These are phyloP conservation scores for Debaryomyces prosopidis DNA, from an alignment of 805 yeast genomes.

Conservation along the genomic window DNA sequence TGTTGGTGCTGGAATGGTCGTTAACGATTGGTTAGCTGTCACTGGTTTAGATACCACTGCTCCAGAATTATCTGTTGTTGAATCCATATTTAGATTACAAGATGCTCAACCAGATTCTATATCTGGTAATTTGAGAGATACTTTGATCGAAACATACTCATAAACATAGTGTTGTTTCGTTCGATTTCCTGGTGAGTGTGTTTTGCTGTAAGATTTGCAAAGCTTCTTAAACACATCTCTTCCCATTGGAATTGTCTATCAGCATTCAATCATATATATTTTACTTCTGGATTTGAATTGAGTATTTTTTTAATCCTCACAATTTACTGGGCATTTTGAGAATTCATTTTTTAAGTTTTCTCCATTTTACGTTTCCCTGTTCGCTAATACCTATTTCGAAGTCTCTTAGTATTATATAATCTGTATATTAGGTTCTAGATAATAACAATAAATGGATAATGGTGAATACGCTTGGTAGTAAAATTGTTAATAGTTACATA, in stretches of 20 bases:
- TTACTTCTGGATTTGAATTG: slow-evolving; percentile 1
- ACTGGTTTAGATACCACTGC: slow-evolving; percentile 98
- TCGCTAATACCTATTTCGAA: not conserved
- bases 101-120: slow-evolving; percentile 89
- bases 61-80: slow-evolving; percentile 95
- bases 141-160: slow-evolving; percentile 88
- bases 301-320: not conserved
- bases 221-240: not conserved
- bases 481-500: too few relatives aligned
- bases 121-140: slow-evolving; percentile 83
- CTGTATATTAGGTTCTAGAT: slow-evolving; percentile 10
- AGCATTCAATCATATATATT: slow-evolving; percentile 2
- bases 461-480: not conserved
- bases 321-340: not conserved
- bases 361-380: not conserved
- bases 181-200: not conserved
- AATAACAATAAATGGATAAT: not conserved
- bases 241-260: not conserved
- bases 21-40: slow-evolving; percentile 97
- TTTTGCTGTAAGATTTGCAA: not conserved
- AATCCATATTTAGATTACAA: slow-evolving; percentile 91
- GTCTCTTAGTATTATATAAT: slow-evolving; percentile 2
- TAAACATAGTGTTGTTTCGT: slow-evolving; percentile 23
- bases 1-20: slow-evolving; percentile 98
- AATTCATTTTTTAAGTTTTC: not conserved